Evolutionary conservation across 2,329 filamentous ascomycete genomes (phyloP).

Genomic region (Coniochaeta sp.): DNA sequence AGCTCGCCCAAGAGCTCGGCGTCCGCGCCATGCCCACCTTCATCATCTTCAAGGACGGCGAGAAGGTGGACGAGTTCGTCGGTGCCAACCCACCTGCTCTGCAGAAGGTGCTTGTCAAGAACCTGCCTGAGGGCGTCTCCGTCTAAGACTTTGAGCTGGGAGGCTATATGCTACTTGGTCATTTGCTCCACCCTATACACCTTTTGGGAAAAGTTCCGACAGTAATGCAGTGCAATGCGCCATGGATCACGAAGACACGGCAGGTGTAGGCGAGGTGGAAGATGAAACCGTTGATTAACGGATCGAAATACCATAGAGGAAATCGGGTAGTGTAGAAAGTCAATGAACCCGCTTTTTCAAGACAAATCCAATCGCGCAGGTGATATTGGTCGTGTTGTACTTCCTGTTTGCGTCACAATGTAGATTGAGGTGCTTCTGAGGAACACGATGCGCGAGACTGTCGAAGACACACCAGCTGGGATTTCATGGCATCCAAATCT

Average conservation of each 20-base stretch:
- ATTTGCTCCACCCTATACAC: not conserved
- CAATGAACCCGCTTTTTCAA: not conserved
- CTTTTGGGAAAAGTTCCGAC: not conserved
- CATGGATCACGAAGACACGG: not conserved
- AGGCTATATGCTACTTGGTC: not conserved
- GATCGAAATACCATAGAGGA: not conserved
- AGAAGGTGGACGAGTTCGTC: slow-evolving; percentile 65
- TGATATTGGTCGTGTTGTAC: not conserved
- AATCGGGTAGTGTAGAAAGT: not conserved
- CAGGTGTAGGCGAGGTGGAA: not conserved
- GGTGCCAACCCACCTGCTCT: slow-evolving; percentile 74
- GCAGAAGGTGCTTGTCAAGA: slow-evolving; percentile 30
- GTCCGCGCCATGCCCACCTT: slow-evolving; percentile 94
- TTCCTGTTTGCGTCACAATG: not conserved
- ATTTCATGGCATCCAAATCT: not conserved
- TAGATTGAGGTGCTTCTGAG: not conserved
- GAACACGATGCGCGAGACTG: not conserved
- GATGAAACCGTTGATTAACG: not conserved
- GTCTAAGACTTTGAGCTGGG: not conserved
- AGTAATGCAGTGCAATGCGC: not conserved
- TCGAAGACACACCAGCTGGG: not conserved
- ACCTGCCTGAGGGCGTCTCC: slow-evolving; percentile 2
- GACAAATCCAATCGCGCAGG: not conserved
- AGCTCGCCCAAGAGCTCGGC: slow-evolving; percentile 67
- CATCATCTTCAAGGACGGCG: slow-evolving; percentile 70